Base-by-base conservation (phyloP, 2,329 filamentous ascomycete genomes). In the Seiridium cupressi region DNA sequence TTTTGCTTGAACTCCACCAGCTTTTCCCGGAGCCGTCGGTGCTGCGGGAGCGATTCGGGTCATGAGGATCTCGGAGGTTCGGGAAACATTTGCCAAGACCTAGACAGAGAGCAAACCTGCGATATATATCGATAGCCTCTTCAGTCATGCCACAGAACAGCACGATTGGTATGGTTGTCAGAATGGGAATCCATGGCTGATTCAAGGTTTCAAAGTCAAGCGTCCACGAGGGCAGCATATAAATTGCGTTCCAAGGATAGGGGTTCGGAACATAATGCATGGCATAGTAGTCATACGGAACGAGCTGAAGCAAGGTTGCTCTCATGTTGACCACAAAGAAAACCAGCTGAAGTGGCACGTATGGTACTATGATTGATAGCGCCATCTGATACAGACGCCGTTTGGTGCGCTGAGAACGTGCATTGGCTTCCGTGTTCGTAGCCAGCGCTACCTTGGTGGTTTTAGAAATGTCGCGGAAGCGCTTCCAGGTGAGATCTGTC, bases 371-470 rank as follows among this genome's bases (percentile, higher is more conserved):
- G 63, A 86, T 82, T 47, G 76, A 77, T 10, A 84, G 58, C 11
- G 80, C 77, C 79, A 86, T 83, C 62, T 82, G 73, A 70, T 85
- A 87, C 48, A 87, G 78, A 47, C 83, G 80, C 51, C 79, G 76
- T 48, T 77, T 77, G 7, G 82, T 78, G 2, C 82, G 78, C 49
- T 79, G 76, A 46, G 77, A 78, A 5, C 83, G 77, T 11, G 74
- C 64, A 4, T 71, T 72, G 7, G 77, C 77, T 4, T 72, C 63
- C 38, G 71, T 77, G 70, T 77, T 81, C 58, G 70, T 72, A 32
- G 68, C 68, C 26, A 84, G 66, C 3, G 76, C 75, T 0, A 73
- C 69, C 3, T 71, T 69, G 5, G 78, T 82, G 35, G 70, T 66
- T 55, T 72, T 77, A 3, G 79, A 72, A 2, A 86, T 72, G 36